Percentiles rank a stretch among this genome's conserved stretches.
phyloP scores from a whole-genome alignment of 495 filamentous ascomycete species.

The Talaromyces adpressus region DNA sequence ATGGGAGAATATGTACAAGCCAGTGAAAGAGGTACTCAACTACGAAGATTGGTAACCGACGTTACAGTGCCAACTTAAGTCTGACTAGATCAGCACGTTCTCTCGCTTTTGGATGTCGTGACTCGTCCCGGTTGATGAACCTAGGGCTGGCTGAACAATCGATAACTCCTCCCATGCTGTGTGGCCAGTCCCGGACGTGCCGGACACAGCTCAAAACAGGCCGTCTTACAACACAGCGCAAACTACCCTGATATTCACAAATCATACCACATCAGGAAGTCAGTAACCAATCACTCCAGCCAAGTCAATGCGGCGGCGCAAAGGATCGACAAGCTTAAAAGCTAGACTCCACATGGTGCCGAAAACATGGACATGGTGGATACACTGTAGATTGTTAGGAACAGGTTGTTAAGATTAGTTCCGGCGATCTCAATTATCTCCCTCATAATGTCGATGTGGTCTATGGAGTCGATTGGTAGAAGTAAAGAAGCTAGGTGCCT shows the following conservation, averaged over 20 bases:
- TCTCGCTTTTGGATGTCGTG: neutral
- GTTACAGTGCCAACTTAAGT: no score
- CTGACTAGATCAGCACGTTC: neutral
- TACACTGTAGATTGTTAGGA: neutral
- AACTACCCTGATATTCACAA: neutral
- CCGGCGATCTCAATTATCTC: neutral
- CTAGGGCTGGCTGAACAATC: neutral
- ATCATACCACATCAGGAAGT: neutral
- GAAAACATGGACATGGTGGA: neutral
- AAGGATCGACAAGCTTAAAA: slow-evolving; percentile 1
- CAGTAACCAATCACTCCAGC: neutral
- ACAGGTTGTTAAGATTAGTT: neutral
- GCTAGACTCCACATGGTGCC: slow-evolving; percentile 1
- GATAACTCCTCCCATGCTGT: neutral
- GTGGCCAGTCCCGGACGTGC: neutral
- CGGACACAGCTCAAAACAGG: neutral
- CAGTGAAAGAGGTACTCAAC: no score
- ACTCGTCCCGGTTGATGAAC: neutral
- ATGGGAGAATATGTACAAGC: no score
- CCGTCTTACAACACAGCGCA: neutral
- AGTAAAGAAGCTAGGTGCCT: neutral
- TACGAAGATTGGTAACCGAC: no score
- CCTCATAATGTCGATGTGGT: neutral
- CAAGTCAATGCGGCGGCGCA: neutral
- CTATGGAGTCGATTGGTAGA: neutral